Conservation (phyloP, 768 basidiomycete genomes). For the Trametes villosa region DNA sequence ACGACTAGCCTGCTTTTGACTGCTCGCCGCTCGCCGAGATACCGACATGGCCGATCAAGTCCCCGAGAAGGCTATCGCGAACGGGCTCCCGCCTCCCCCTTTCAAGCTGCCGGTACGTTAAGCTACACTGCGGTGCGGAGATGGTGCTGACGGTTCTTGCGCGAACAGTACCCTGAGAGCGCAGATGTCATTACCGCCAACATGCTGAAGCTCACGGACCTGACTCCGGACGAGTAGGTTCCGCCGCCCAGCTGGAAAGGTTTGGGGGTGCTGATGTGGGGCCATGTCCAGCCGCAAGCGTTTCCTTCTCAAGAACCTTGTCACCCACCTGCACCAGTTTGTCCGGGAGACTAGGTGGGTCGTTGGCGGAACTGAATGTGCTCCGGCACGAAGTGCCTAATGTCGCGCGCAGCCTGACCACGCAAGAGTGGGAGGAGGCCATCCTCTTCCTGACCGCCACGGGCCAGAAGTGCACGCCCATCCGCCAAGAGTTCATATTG, state of each 20-base stretch:
- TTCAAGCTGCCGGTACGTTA: constrained; percentile 46
- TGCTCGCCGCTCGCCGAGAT: neutral
- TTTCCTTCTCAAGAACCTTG: constrained; percentile 55
- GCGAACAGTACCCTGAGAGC: constrained; percentile 48
- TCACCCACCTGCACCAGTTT: constrained; percentile 76
- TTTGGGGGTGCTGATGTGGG: constrained; percentile 7
- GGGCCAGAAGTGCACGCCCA: constrained; percentile 72
- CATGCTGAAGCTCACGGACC: constrained; percentile 43
- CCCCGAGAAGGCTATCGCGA: constrained; percentile 40
- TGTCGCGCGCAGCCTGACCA: constrained; percentile 54
- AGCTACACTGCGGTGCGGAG: neutral
- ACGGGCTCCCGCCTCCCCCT: constrained; percentile 44
- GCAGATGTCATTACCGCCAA: constrained; percentile 57
- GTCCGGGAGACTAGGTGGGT: constrained; percentile 66
- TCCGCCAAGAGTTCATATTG: constrained; percentile 76
- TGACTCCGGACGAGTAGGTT: constrained; percentile 45
- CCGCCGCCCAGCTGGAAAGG: neutral
- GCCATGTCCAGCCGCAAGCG: constrained; percentile 41
- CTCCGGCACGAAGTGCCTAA: neutral
- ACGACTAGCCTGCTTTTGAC: neutral
- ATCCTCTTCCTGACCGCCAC: constrained; percentile 78
- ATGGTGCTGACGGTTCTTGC: neutral
- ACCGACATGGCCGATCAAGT: constrained; percentile 4
- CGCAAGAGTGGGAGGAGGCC: constrained; percentile 84
- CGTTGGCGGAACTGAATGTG: neutral